phyloP scores from a whole-genome alignment of 208 protist genomes.

The Acanthamoeba triangularis region DNA sequence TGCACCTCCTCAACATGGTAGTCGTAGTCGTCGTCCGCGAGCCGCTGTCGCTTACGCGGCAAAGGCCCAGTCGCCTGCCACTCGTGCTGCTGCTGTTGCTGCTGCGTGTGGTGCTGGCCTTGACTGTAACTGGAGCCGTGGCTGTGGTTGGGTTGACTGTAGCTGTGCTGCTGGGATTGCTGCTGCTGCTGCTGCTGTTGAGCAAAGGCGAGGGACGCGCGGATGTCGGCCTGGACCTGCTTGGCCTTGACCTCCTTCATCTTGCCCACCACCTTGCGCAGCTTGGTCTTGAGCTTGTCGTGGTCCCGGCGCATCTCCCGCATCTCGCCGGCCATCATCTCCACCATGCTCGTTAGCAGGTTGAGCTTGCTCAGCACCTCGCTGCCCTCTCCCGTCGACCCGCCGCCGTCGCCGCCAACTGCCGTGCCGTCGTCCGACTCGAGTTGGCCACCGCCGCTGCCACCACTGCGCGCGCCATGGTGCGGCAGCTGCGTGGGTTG shows the following conservation, averaged over 20 bases:
- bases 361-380: slow-evolving; percentile 22
- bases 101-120: no score
- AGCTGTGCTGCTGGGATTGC: background rate
- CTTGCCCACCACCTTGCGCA: background rate
- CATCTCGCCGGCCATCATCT: slow-evolving; percentile 50
- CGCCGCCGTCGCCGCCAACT: background rate
- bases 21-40: no score
- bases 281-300: background rate
- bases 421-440: background rate
- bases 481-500: no score
- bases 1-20: background rate
- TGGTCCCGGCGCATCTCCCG: background rate
- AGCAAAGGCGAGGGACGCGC: slow-evolving; percentile 37
- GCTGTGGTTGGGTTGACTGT: background rate
- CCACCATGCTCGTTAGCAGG: slow-evolving; percentile 42
- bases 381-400: background rate
- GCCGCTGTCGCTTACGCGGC: no score
- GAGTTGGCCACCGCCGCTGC: background rate
- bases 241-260: background rate
- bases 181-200: background rate
- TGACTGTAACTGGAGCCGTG: background rate
- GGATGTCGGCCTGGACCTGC: slow-evolving; percentile 16
- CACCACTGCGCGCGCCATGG: no score
- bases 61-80: no score
- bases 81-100: no score